phyloP scores from a whole-genome alignment of 345 rosid genomes.

The Salix purpurea region DNA sequence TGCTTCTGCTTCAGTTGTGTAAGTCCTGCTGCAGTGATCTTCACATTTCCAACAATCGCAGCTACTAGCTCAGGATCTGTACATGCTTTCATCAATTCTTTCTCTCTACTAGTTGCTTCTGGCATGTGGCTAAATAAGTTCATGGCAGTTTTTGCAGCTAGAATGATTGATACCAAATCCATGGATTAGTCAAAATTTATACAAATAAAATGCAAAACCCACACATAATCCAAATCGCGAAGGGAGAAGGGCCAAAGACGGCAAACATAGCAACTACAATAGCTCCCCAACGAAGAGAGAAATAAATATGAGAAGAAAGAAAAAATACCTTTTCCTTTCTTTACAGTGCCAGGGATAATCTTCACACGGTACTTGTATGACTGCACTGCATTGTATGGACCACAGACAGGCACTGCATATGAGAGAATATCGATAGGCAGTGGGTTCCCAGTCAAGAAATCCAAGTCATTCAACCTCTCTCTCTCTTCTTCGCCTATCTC shows the following conservation, averaged over 20 bases:
- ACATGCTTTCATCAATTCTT: slow-evolving; percentile 94
- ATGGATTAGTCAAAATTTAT: background rate
- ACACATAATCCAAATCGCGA: background rate
- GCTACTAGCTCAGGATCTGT: slow-evolving; percentile 92
- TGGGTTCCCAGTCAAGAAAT: slow-evolving; percentile 87
- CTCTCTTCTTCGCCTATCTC: slow-evolving; percentile 92
- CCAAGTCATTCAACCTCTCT: slow-evolving; percentile 75
- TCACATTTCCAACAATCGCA: slow-evolving; percentile 81
- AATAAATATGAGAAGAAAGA: background rate
- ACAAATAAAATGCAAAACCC: background rate
- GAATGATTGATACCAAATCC: background rate
- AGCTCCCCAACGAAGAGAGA: background rate
- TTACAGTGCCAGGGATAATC: slow-evolving; percentile 82
- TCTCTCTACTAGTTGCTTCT: slow-evolving; percentile 78
- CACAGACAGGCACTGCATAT: slow-evolving; percentile 87
- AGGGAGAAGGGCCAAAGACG: background rate
- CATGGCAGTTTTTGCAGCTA: slow-evolving; percentile 90
- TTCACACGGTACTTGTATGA: slow-evolving; percentile 86
- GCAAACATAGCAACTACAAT: background rate
- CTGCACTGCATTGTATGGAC: slow-evolving; percentile 85
- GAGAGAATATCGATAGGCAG: slow-evolving; percentile 68
- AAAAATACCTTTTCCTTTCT: slow-evolving; percentile 82
- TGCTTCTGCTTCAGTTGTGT: slow-evolving; percentile 94
- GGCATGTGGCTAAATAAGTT: slow-evolving; percentile 83
- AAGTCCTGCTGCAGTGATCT: slow-evolving; percentile 88